Percentiles rank a stretch among this genome's conserved stretches.
Evolutionary conservation across 2,329 filamentous ascomycete species (phyloP).

Genomic region (Rutstroemia sp.): DNA sequence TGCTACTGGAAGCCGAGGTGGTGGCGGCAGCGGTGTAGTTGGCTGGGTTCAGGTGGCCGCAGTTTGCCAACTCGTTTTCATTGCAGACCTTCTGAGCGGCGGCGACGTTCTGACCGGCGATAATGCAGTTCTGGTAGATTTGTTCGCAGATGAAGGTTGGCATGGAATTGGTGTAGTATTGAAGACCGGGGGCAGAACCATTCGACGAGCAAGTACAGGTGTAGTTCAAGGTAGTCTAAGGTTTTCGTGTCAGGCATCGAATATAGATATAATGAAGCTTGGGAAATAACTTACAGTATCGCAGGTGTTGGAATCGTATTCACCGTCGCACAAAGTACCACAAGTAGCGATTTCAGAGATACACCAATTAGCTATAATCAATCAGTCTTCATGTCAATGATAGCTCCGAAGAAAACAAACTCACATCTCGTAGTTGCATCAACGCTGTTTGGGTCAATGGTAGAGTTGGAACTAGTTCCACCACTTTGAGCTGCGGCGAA

Average conservation of each 20-base stretch:
- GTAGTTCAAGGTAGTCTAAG: conserved; percentile 43
- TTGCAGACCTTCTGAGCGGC: conserved; percentile 42
- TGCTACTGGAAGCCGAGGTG: conserved; percentile 34
- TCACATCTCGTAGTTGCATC: conserved; percentile 16
- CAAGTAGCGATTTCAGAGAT: conserved; percentile 50
- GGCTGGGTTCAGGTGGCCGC: conserved; percentile 37
- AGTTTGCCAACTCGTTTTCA: conserved; percentile 34
- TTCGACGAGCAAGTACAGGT: conserved; percentile 48
- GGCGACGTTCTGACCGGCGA: conserved; percentile 36
- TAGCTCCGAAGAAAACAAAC: conserved; percentile 1
- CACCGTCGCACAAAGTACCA: conserved; percentile 49
- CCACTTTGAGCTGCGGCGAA: conserved; percentile 16
- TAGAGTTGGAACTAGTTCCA: conserved; percentile 16
- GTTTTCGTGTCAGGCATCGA: background rate
- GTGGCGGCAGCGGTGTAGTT: conserved; percentile 25
- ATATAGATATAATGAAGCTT: background rate
- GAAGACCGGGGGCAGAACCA: conserved; percentile 45
- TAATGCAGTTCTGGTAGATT: conserved; percentile 43
- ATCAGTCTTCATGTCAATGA: conserved; percentile 12
- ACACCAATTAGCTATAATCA: conserved; percentile 45
- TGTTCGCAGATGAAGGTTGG: conserved; percentile 52
- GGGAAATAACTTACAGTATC: conserved; percentile 40
- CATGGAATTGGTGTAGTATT: conserved; percentile 48
- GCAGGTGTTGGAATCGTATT: conserved; percentile 44
- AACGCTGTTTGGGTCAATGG: conserved; percentile 22